Evolutionary conservation across 2,329 filamentous ascomycete genomes (phyloP), one percentile per base, ranked within the genome.

Genomic region (Ascochyta rabiei): DNA sequence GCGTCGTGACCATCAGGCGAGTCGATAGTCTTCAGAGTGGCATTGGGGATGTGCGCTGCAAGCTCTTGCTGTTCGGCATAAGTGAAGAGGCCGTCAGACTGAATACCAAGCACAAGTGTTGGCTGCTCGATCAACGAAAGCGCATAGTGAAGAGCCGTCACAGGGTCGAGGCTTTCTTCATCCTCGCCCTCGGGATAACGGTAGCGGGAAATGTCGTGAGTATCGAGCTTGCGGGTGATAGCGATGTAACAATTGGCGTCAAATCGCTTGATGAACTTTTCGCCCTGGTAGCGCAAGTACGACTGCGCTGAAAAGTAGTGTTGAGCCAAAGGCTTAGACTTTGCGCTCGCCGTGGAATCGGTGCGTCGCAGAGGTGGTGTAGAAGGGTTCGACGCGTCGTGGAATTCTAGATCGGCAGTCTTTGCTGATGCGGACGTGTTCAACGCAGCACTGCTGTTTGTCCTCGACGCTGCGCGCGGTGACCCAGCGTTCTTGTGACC

Each of bases 191-290:
- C 63, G 69, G 79, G 30, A 72, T 74, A 79, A 5, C 93, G 88
- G 70, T 88, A 85, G 37, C 93, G 86, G 13, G 92, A 96, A 23
- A 99, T 86, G 73, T 99, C 95, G 75, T 99, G 95, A 0, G 95
- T 98, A 73, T 99, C 95, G 15, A 99, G 85, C 77, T 99, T 99
- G 68, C 95, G 89, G 4, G 95, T 98, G 76, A 99, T 97, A 63
- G 95, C 93, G 65, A 99, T 98, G 79, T 99, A 99, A 79, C 95
- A 99, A 75, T 99, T 99, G 68, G 92, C 91, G 76, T 99, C 95
- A 75, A 98, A 99, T 9, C 95, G 89, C 75, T 90, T 92, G 67
- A 98, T 95, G 68, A 99, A 99, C 76, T 99, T 99, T 67, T 89
- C 85, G 51, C 92, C 93, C 77, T 99, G 95, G 76, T 99, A 99